These are phyloP conservation scores for Lodderomyces oxycetoniae DNA, from an alignment of 1,139 yeast genomes.

Conservation along the genomic window DNA sequence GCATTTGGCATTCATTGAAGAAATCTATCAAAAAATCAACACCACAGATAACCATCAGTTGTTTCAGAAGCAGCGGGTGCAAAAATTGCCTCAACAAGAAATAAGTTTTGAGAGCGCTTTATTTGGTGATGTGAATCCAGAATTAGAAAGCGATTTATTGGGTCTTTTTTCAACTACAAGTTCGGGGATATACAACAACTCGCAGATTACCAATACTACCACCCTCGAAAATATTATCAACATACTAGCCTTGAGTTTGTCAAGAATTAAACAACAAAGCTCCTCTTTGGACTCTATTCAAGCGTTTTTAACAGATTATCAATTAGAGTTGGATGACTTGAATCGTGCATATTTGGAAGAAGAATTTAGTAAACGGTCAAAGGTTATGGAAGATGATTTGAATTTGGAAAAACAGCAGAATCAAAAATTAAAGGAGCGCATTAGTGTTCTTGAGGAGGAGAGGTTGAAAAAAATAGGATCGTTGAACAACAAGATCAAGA, in stretches of 20 bases:
- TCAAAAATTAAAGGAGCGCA: constrained; percentile 19
- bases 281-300: constrained; percentile 1
- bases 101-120: constrained; percentile 59
- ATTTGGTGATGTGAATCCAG: constrained; percentile 69
- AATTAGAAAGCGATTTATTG: constrained; percentile 55
- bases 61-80: no score
- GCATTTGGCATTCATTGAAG: constrained; percentile 43
- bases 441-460: constrained; percentile 18
- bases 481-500: constrained; percentile 18
- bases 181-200: constrained; percentile 61
- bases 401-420: constrained; percentile 18
- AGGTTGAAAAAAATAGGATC: constrained; percentile 15
- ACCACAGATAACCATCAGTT: not conserved
- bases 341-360: constrained; percentile 25
- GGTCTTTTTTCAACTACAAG: constrained; percentile 53
- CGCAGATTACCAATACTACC: constrained; percentile 53
- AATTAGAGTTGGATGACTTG: constrained; percentile 23
- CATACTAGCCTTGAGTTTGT: constrained; percentile 25
- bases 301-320: constrained; percentile 22
- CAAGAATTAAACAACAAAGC: constrained; percentile 28
- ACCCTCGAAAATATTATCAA: constrained; percentile 42
- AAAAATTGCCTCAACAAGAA: not conserved
- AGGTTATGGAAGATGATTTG: constrained; percentile 20
- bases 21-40: constrained; percentile 21
- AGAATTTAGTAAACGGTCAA: constrained; percentile 21